Base-by-base conservation (phyloP, 2,329 filamentous ascomycete species). In the Aspergillus fischeri region DNA sequence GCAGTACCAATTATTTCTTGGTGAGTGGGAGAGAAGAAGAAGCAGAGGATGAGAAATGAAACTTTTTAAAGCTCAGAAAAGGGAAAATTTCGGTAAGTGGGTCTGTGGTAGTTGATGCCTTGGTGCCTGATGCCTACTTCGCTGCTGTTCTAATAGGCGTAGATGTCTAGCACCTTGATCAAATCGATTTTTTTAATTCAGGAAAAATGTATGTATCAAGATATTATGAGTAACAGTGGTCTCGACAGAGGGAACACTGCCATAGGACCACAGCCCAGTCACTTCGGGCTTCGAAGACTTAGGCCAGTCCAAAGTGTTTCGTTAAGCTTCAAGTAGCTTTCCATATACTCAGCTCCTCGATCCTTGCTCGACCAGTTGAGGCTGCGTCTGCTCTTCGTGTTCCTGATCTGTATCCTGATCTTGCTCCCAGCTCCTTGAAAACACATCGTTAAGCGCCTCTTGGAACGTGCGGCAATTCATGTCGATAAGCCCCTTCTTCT, bases 401-500 rank as follows among this genome's bases (percentile, higher is more conserved):
- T 25, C 54, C 50, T 61, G 62, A 69, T 72, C 72, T 29, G 54
- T 38, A 20, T 63, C 61, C 54, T 69, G 62, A 1, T 73, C 70
- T 55, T 74, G 72, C 55, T 79, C 77, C 77, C 77, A 79, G 49
- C 68, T 73, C 28, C 81, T 76, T 6, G 80, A 80, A 60, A 87
- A 86, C 4, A 88, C 83, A 60, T 86, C 80, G 58, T 83, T 80
- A 52, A 88, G 72, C 0, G 84, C 84, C 41, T 86, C 81, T 64
- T 86, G 83, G 64, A 87, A 84, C 1, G 85, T 81, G 50, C 83
- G 80, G 41, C 85, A 84, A 61, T 88, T 87, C 78, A 87, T 86
- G 67, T 88, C 85, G 59, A 88, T 85, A 51, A 87, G 72, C 0
- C 83, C 83, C 58, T 86, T 85, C 70, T 85, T 86, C 63, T 86